These are phyloP conservation scores for Penicillium alfredii DNA, from an alignment of 495 filamentous ascomycete species.

Conservation along the genomic window DNA sequence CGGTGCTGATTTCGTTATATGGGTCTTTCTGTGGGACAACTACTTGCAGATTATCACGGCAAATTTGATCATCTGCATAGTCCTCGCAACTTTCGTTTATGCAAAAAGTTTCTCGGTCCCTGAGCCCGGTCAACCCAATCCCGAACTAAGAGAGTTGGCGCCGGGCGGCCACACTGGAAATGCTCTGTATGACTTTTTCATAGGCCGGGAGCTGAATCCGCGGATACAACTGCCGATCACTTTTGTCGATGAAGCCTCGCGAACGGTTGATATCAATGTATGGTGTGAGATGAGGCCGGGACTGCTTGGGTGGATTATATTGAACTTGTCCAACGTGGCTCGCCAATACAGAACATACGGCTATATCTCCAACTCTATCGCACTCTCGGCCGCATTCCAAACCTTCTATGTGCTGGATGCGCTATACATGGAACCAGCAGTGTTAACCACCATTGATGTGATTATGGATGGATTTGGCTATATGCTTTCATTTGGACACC, in stretches of 20 bases:
- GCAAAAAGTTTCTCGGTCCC: constrained; percentile 74
- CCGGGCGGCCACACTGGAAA: constrained; percentile 80
- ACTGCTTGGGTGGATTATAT: constrained; percentile 80
- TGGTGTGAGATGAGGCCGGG: constrained; percentile 90
- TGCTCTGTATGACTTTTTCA: constrained; percentile 91
- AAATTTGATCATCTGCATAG: constrained; percentile 67
- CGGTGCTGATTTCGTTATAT: constrained; percentile 77
- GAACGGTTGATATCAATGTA: constrained; percentile 80
- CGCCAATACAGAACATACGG: constrained; percentile 83
- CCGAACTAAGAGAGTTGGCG: constrained; percentile 68
- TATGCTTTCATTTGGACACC: constrained; percentile 91
- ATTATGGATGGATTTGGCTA: constrained; percentile 92
- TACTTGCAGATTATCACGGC: constrained; percentile 78
- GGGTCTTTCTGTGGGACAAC: constrained; percentile 91
- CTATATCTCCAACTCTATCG: constrained; percentile 78
- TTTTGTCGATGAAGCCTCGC: constrained; percentile 45
- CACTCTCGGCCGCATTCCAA: constrained; percentile 75
- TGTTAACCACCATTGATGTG: constrained; percentile 95
- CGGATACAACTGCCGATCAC: constrained; percentile 72
- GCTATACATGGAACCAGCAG: constrained; percentile 83
- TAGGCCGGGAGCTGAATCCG: constrained; percentile 94
- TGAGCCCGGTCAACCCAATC: constrained; percentile 49
- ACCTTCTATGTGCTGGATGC: constrained; percentile 79
- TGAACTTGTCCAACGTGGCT: constrained; percentile 79
- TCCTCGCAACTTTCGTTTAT: constrained; percentile 70